Conservation (phyloP, 2,329 filamentous ascomycete species). For the Zelopaecilomyces penicillatus region DNA sequence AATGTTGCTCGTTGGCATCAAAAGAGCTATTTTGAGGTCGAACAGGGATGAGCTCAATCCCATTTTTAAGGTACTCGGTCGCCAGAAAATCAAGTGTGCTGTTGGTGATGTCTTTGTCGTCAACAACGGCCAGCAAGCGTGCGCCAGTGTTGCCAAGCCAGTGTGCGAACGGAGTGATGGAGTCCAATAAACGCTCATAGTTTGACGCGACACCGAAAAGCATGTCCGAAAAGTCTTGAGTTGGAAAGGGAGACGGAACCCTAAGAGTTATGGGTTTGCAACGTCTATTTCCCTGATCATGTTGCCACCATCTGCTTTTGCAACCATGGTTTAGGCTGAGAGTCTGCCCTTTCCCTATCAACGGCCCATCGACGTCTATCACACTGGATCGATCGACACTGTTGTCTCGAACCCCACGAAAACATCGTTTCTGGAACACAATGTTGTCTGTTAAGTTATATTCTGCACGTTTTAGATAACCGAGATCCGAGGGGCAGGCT, state of each 20-base stretch:
- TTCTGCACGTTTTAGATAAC: conserved; percentile 20
- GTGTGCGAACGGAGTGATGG: conserved; percentile 43
- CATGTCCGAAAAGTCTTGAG: conserved; percentile 38
- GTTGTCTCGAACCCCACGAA: conserved; percentile 27
- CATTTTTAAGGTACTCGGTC: conserved; percentile 17
- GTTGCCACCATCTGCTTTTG: conserved; percentile 6
- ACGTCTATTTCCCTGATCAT: neutral
- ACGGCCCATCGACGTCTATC: conserved; percentile 26
- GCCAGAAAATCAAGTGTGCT: conserved; percentile 20
- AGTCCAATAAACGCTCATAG: conserved; percentile 39
- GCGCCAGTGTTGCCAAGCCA: conserved; percentile 46
- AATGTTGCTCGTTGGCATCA: conserved; percentile 46
- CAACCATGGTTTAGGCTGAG: conserved; percentile 21
- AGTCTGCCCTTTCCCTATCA: conserved; percentile 26
- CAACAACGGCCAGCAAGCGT: conserved; percentile 42
- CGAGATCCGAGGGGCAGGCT: conserved; percentile 18
- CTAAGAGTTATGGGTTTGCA: conserved; percentile 38
- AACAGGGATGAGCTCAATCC: conserved; percentile 26
- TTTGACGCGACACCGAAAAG: conserved; percentile 51
- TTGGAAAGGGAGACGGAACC: conserved; percentile 37
- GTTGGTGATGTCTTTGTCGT: conserved; percentile 24
- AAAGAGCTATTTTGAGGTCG: conserved; percentile 23
- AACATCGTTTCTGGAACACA: conserved; percentile 36
- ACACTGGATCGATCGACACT: conserved; percentile 29
- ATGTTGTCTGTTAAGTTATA: conserved; percentile 32